Conservation (phyloP, 2,329 filamentous ascomycete species). For the Penicillium aurantiogriseum region DNA sequence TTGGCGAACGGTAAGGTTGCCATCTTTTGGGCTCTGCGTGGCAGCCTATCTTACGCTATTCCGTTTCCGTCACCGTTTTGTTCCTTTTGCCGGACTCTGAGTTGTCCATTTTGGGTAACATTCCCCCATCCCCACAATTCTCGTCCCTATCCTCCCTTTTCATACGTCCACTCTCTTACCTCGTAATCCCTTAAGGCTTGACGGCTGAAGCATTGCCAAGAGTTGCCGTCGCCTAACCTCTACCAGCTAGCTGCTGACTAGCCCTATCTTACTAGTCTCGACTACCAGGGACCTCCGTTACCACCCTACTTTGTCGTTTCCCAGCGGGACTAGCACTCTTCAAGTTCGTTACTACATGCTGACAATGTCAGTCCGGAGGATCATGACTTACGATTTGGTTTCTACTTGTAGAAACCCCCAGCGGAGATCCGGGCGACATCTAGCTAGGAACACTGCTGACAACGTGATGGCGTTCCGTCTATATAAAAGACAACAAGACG, state of each 20-base stretch:
- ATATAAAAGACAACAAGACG: neutral
- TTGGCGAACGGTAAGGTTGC: neutral
- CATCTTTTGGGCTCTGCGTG: neutral
- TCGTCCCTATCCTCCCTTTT: too few species aligned
- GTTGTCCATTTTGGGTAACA: neutral
- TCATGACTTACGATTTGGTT: neutral
- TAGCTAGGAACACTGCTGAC: neutral
- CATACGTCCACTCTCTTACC: too few species aligned
- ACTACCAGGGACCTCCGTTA: neutral
- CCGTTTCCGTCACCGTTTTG: neutral
- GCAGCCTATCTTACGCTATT: neutral
- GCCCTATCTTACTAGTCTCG: neutral
- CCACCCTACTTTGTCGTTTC: neutral
- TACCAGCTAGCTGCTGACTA: neutral
- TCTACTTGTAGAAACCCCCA: neutral
- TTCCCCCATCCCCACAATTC: neutral
- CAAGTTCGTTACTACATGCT: neutral
- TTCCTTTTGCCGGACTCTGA: neutral
- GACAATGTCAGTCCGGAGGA: neutral
- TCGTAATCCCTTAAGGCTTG: too few species aligned
- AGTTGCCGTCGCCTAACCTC: too few species aligned
- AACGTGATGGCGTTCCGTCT: neutral
- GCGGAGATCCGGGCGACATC: neutral
- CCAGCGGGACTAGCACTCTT: neutral
- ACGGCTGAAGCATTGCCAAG: too few species aligned